These are phyloP conservation scores for Blepharisma stoltei DNA, from an alignment of 73 alveolate genomes.

Conservation along the genomic window DNA sequence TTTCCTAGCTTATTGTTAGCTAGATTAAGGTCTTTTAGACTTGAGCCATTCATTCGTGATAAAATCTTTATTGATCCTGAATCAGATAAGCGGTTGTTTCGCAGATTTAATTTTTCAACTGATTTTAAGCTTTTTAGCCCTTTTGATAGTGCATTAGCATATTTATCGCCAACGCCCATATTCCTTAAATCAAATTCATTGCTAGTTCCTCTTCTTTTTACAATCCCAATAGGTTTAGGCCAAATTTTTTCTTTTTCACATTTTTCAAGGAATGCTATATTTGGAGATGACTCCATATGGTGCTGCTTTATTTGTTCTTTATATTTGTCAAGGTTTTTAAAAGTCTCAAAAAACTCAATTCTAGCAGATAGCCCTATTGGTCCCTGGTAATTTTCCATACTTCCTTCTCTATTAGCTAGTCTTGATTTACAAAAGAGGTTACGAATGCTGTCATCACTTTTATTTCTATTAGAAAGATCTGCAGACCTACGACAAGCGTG, in stretches of 20 bases:
- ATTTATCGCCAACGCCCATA: background rate
- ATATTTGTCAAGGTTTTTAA: background rate
- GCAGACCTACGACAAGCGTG: too few relatives aligned
- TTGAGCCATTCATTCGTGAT: background rate
- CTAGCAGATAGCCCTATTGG: constrained; percentile 1
- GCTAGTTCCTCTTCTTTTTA: constrained; percentile 10
- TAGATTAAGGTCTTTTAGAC: background rate
- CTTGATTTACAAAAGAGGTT: background rate
- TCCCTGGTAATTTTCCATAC: background rate
- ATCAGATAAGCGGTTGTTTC: background rate
- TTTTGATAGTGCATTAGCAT: constrained; percentile 27
- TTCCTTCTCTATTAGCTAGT: background rate
- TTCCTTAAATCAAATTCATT: background rate
- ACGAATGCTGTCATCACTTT: too few relatives aligned
- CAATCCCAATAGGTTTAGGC: constrained; percentile 30
- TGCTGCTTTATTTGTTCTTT: background rate
- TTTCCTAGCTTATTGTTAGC: background rate
- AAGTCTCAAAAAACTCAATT: constrained; percentile 16
- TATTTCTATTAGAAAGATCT: too few relatives aligned
- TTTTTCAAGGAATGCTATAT: constrained; percentile 3
- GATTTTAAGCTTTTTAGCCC: background rate
- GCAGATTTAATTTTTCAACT: background rate
- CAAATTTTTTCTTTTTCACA: background rate
- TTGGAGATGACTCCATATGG: constrained; percentile 1
- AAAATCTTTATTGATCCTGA: background rate